phyloP scores from a whole-genome alignment of 805 yeast species.

The Candida oleophila region DNA sequence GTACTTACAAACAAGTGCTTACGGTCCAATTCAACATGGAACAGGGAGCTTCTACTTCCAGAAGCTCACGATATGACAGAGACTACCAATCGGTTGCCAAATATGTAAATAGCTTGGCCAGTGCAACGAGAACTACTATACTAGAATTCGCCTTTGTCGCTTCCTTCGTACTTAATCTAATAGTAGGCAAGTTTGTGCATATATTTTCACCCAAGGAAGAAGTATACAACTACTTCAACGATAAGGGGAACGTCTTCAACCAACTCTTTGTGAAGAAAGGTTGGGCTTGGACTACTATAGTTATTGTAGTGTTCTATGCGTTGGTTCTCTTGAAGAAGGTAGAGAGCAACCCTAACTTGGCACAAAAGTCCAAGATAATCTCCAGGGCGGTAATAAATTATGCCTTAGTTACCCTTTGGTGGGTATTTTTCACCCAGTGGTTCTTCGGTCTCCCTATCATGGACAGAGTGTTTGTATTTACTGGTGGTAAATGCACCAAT shows the following conservation, averaged over 20 bases:
- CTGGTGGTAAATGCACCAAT: slow-evolving; percentile 77
- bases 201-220: slow-evolving; percentile 44
- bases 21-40: too few relatives aligned
- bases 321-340: slow-evolving; percentile 9
- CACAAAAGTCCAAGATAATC: slow-evolving; percentile 1
- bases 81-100: background rate
- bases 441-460: slow-evolving; percentile 80
- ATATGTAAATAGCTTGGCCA: slow-evolving; percentile 1
- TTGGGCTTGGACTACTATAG: slow-evolving; percentile 81
- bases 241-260: slow-evolving; percentile 72
- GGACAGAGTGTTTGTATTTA: slow-evolving; percentile 76
- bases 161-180: slow-evolving; percentile 42
- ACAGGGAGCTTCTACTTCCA: background rate
- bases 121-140: slow-evolving; percentile 12
- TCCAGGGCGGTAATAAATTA: slow-evolving; percentile 41
- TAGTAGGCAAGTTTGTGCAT: slow-evolving; percentile 52
- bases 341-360: background rate
- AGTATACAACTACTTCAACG: slow-evolving; percentile 49
- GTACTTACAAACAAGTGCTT: too few relatives aligned
- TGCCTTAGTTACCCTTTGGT: slow-evolving; percentile 64
- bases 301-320: slow-evolving; percentile 25
- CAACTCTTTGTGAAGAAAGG: slow-evolving; percentile 80
- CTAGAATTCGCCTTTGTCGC: slow-evolving; percentile 26
- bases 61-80: slow-evolving; percentile 1
- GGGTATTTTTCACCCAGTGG: slow-evolving; percentile 89